These are phyloP conservation scores for Uronychia setigera DNA, from an alignment of 73 alveolate genomes.

Conservation along the genomic window DNA sequence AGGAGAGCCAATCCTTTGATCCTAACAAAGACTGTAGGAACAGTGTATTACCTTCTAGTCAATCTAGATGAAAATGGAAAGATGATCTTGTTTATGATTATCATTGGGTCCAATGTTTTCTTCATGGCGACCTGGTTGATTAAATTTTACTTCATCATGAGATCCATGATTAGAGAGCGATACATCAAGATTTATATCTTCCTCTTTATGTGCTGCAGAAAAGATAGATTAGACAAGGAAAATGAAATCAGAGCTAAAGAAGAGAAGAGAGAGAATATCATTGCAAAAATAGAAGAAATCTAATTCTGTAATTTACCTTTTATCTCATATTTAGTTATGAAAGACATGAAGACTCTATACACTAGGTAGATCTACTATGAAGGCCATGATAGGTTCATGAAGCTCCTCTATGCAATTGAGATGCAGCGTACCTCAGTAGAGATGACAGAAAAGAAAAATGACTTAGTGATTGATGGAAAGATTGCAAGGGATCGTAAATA, in stretches of 20 bases:
- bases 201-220: slow-evolving; percentile 60
- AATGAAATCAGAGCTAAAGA: slow-evolving; percentile 46
- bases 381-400: slow-evolving; percentile 58
- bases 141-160: slow-evolving; percentile 39
- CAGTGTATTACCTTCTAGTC: background rate
- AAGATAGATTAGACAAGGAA: slow-evolving; percentile 49
- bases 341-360: slow-evolving; percentile 61
- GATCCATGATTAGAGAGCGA: slow-evolving; percentile 42
- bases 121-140: slow-evolving; percentile 49
- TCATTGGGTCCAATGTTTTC: slow-evolving; percentile 36
- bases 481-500: slow-evolving; percentile 68
- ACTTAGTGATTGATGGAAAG: slow-evolving; percentile 51
- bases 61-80: slow-evolving; percentile 2
- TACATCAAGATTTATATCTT: slow-evolving; percentile 41
- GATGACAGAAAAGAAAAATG: slow-evolving; percentile 61
- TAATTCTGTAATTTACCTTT: slow-evolving; percentile 17
- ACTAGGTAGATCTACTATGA: slow-evolving; percentile 40
- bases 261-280: slow-evolving; percentile 60
- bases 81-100: slow-evolving; percentile 41
- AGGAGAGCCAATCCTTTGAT: slow-evolving; percentile 37
- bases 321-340: slow-evolving; percentile 15
- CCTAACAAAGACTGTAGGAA: slow-evolving; percentile 27
- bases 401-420: slow-evolving; percentile 57
- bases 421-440: slow-evolving; percentile 29
- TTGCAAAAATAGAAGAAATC: slow-evolving; percentile 62